Conservation (phyloP, 2,329 filamentous ascomycete genomes). For the Scytalidium sp. region DNA sequence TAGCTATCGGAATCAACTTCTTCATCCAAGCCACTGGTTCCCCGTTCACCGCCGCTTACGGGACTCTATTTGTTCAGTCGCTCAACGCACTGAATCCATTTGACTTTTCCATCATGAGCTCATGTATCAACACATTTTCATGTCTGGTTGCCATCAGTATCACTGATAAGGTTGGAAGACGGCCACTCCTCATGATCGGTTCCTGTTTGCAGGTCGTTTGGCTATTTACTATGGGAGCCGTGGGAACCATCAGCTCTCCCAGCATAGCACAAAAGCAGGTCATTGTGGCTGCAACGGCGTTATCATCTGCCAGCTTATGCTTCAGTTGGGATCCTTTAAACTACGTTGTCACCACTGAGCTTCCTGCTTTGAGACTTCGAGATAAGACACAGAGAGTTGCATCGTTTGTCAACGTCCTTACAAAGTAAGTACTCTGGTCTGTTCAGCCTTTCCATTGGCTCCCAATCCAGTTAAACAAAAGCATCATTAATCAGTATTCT, state of each 20-base stretch:
- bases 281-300: constrained; percentile 1
- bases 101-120: constrained; percentile 13
- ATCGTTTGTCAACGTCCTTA: constrained; percentile 1
- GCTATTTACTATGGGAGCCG: constrained; percentile 2
- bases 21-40: constrained; percentile 23
- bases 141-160: background rate
- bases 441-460: no score
- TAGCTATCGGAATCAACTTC: constrained; percentile 19
- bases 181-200: background rate
- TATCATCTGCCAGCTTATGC: background rate
- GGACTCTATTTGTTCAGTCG: constrained; percentile 20
- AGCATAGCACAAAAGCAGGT: background rate
- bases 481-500: no score
- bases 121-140: background rate
- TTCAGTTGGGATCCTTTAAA: constrained; percentile 7
- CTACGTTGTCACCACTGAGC: constrained; percentile 19
- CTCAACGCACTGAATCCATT: constrained; percentile 20
- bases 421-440: background rate
- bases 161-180: constrained; percentile 1
- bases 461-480: no score
- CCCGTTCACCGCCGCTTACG: constrained; percentile 17
- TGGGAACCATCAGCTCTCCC: background rate
- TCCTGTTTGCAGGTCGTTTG: background rate
- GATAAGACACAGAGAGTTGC: constrained; percentile 1
- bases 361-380: constrained; percentile 13